Evolutionary conservation across 768 basidiomycete species (phyloP), one percentile per base, ranked within the genome.

Genomic region (Panaeolus cyanescens): DNA sequence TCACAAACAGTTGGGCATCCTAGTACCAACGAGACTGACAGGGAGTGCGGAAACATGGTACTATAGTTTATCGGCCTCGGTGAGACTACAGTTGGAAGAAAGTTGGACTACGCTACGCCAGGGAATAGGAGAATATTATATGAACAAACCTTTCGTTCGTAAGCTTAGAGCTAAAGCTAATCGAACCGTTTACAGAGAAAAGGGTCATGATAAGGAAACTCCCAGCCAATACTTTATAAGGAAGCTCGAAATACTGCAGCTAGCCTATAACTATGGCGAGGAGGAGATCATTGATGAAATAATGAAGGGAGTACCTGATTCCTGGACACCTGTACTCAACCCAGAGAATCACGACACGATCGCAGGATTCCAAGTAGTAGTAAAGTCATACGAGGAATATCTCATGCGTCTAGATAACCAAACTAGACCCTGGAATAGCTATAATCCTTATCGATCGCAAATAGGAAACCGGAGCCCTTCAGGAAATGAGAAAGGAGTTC

Each of bases 211-310:
- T 0, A 42, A 45, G 2, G 77, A 78, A 50, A 69, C 63, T 1
- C 76, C 77, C 0, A 74, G 74, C 53, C 68, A 76, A 19, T 78
- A 75, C 55, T 74, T 64, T 61, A 75, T 76, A 42, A 63, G 74
- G 0, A 78, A 78, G 54, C 28, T 57, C 1, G 71, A 72, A 20
- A 59, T 75, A 0, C 40, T 68, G 4, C 53, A 65, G 1, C 13
- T 63, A 3, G 55, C 50, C 12, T 66, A 56, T 3, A 22, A 58
- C 5, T 59, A 59, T 20, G 55, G 10, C 2, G 73, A 77, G 36
- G 63, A 68, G 0, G 74, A 77, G 50, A 19, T 74, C 1, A 78
- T 78, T 17, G 61, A 66, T 13, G 72, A 77, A 54, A 66, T 78
- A 15, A 76, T 77, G 75, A 68, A 68, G 12, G 71, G 71, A 3